These are phyloP conservation scores for Capronia coronata DNA, from an alignment of 2,329 filamentous ascomycete genomes.

Conservation along the genomic window DNA sequence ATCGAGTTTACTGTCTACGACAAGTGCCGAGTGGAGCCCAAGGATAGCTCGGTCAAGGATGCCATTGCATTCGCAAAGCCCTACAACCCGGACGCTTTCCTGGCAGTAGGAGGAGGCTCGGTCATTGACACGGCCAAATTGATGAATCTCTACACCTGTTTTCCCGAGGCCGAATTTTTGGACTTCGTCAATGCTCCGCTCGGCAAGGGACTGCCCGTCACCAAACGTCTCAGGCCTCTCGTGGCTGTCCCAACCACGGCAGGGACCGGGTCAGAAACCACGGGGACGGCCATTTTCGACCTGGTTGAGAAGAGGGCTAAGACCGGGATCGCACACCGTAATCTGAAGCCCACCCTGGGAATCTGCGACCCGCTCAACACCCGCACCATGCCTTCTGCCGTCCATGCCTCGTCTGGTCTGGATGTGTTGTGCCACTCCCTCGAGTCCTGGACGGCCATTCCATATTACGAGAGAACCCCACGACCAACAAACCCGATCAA, in stretches of 20 bases:
- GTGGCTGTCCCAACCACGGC: constrained; percentile 81
- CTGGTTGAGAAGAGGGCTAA: constrained; percentile 84
- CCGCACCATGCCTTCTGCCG: constrained; percentile 87
- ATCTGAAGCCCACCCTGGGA: constrained; percentile 88
- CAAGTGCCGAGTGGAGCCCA: constrained; percentile 78
- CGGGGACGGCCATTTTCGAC: constrained; percentile 96
- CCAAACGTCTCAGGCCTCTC: constrained; percentile 63
- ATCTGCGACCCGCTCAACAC: constrained; percentile 87
- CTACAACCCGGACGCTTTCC: constrained; percentile 76
- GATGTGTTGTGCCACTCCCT: constrained; percentile 94
- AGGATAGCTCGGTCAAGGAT: constrained; percentile 87
- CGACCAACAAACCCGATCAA: constrained; percentile 83
- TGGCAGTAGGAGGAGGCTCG: constrained; percentile 87
- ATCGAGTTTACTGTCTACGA: constrained; percentile 77
- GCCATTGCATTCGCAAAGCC: constrained; percentile 82
- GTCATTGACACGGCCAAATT: constrained; percentile 98
- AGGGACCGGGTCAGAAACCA: constrained; percentile 87
- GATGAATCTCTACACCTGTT: constrained; percentile 93
- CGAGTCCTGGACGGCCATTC: constrained; percentile 96
- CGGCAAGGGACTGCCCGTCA: constrained; percentile 73
- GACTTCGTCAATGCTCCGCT: constrained; percentile 97
- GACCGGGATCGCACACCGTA: constrained; percentile 91
- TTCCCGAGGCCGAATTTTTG: constrained; percentile 86
- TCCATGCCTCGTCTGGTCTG: constrained; percentile 83
- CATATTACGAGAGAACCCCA: constrained; percentile 77